A percentile compares a stretch with the other conserved stretches of the same genome.
phyloP scores from a whole-genome alignment of 768 basidiomycete species.

The Amanita thiersii region DNA sequence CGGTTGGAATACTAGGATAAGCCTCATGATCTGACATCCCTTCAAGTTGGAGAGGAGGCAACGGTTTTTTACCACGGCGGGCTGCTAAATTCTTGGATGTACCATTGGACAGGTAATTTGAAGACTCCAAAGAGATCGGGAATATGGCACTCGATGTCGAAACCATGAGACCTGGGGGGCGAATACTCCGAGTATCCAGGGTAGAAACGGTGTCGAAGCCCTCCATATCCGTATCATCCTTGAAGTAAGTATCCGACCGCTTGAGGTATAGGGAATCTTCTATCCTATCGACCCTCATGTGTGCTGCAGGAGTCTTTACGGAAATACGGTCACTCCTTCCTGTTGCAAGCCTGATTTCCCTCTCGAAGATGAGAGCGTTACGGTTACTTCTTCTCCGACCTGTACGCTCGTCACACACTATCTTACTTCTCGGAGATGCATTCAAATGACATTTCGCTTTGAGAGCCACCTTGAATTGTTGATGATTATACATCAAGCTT shows the following conservation, averaged over 20 bases:
- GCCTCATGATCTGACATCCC: background rate
- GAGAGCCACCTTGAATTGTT: background rate
- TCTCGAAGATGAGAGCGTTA: slow-evolving; percentile 6
- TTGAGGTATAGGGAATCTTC: background rate
- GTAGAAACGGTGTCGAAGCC: background rate
- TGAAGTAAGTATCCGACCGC: background rate
- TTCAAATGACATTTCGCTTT: background rate
- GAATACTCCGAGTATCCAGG: background rate
- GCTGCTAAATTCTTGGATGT: slow-evolving; percentile 2
- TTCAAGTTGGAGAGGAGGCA: slow-evolving; percentile 1
- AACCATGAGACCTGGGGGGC: slow-evolving; percentile 8
- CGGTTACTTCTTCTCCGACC: background rate
- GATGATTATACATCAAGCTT: slow-evolving; percentile 1
- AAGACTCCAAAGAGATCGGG: slow-evolving; percentile 7
- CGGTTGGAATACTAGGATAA: slow-evolving; percentile 9
- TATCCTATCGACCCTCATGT: background rate
- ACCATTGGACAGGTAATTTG: background rate
- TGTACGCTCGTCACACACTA: background rate
- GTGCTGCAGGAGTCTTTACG: background rate
- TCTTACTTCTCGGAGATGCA: background rate
- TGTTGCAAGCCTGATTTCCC: background rate
- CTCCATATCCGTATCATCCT: background rate
- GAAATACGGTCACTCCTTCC: background rate
- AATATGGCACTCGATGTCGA: slow-evolving; percentile 7
- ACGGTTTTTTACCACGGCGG: slow-evolving; percentile 4